phyloP scores from a whole-genome alignment of 495 filamentous ascomycete species.

The Neurospora discreta region DNA sequence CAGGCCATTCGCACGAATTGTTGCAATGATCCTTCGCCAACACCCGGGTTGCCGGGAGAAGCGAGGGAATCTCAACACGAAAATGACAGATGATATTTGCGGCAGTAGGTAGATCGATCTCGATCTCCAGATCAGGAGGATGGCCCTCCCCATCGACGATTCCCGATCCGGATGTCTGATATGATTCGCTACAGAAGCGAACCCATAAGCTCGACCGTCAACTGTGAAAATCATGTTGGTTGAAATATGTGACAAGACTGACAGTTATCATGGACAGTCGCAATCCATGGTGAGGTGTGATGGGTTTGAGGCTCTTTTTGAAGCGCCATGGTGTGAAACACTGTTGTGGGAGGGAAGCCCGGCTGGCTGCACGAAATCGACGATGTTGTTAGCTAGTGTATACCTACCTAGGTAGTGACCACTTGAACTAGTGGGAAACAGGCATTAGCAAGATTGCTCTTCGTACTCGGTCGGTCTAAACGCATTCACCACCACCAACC shows the following conservation, averaged over 20 bases:
- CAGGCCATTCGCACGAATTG: neutral
- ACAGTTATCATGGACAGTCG: neutral
- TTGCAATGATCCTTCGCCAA: neutral
- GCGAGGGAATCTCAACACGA: neutral
- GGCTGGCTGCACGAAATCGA: neutral
- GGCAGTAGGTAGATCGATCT: neutral
- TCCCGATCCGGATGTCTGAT: neutral
- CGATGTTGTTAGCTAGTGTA: neutral
- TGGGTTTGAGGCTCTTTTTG: neutral
- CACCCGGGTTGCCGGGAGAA: neutral
- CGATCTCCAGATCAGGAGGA: neutral
- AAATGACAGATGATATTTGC: neutral
- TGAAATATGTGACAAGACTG: neutral
- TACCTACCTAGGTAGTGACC: no score
- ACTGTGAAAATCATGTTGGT: neutral
- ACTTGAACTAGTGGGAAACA: neutral
- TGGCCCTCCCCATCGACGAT: neutral
- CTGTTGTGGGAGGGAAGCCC: neutral
- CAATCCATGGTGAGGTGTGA: neutral
- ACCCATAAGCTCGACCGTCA: neutral
- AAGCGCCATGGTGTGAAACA: neutral
- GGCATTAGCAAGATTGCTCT: neutral
- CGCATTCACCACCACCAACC: neutral
- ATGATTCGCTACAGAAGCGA: neutral
- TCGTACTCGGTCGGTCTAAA: neutral